Base-by-base conservation (phyloP, 2,329 filamentous ascomycete species). In the Penicillium janthinellum region DNA sequence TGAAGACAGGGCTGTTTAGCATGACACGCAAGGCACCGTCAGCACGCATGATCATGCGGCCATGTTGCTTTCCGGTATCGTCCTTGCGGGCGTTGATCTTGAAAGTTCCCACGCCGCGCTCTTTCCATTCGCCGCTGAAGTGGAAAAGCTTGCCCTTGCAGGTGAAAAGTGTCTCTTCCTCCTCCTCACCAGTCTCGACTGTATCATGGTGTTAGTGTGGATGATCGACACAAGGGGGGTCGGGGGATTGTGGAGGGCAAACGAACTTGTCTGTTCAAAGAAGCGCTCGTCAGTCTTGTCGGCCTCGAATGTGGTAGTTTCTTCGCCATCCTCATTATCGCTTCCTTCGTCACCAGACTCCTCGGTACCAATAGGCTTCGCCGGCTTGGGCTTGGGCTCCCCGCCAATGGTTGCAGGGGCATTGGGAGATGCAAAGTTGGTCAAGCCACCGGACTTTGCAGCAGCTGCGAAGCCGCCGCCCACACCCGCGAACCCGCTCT, bases 101-200 rank as follows among this genome's bases (percentile, higher is more conserved):
- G 67, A 96, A 82, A 67, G 89, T 89, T 47, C 93, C 93, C 4
- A 88, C 84, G 12, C 93, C 93, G 54, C 93, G 88, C 78, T 98
- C 94, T 75, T 94, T 94, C 94, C 94, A 98, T 49, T 87, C 88
- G 56, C 85, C 85, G 48, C 83, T 83, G 38, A 95, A 90, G 59
- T 89, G 85, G 79, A 91, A 98, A 59, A 98, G 85, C 76, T 96
- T 96, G 20, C 91, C 90, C 64, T 93, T 88, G 60, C 90, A 87
- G 47, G 87, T 84, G 71, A 94, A 85, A 51, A 91, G 79, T 1
- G 90, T 94, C 20, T 83, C 82, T 74, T 98, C 94, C 51, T 87
- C 87, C 69, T 92, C 88, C 77, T 98, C 94, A 57, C 94, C 94
- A 54, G 95, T 94, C 73, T 96, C 90, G 44, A 94, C 85, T 93